These are phyloP conservation scores for Erucastrum elatum DNA, from an alignment of 345 rosid species.

Conservation along the genomic window DNA sequence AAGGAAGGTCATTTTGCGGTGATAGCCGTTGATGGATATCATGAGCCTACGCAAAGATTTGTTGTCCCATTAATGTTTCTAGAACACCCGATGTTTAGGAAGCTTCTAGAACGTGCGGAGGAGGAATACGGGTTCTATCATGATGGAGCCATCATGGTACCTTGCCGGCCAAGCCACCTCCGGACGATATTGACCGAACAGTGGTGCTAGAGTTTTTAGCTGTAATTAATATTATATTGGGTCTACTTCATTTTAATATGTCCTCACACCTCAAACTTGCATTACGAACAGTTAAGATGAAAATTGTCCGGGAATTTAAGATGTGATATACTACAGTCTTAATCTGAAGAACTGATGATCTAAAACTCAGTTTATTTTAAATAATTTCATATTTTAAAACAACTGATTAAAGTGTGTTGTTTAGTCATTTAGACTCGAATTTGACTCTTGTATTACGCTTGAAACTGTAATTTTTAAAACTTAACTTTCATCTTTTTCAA, in stretches of 20 bases:
- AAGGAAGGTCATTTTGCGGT: conserved; percentile 76
- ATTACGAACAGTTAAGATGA: neutral
- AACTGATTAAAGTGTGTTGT: neutral
- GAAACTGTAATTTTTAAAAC: neutral
- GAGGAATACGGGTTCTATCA: conserved; percentile 48
- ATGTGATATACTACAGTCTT: neutral
- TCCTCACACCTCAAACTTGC: conserved; percentile 13
- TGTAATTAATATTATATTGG: conserved; percentile 3
- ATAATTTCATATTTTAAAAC: neutral
- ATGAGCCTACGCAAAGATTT: conserved; percentile 52
- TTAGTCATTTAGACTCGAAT: neutral
- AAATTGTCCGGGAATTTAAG: neutral
- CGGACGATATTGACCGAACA: conserved; percentile 41
- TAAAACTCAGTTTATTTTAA: neutral
- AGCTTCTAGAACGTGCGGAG: conserved; percentile 45
- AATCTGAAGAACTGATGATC: neutral
- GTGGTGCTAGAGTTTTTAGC: conserved; percentile 11
- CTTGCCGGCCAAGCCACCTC: conserved; percentile 44
- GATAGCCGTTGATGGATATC: conserved; percentile 48
- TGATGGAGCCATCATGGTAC: conserved; percentile 50
- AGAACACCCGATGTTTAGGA: conserved; percentile 45
- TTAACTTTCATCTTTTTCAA: neutral
- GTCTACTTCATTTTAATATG: neutral
- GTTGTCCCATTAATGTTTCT: conserved; percentile 55
- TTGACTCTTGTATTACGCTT: neutral